phyloP scores from a whole-genome alignment of 306 rosid species.

The Dalbergia cultrata region DNA sequence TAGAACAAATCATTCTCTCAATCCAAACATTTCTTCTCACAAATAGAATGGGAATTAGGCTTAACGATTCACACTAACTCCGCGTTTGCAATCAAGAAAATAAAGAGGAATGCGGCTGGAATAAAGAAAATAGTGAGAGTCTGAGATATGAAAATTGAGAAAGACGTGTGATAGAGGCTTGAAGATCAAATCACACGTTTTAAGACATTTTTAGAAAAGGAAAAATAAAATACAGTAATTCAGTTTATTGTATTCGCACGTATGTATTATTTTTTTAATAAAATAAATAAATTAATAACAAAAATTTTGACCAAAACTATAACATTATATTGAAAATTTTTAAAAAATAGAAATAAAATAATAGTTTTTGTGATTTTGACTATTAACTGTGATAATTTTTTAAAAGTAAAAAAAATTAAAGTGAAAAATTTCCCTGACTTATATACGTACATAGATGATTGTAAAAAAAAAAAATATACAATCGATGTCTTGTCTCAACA shows the following conservation, averaged over 20 bases:
- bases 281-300: too few species aligned
- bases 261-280: too few species aligned
- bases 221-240: background rate
- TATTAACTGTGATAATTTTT: too few species aligned
- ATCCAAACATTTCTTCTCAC: too few species aligned
- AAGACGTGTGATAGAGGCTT: background rate
- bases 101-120: background rate
- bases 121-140: background rate
- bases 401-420: too few species aligned
- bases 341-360: too few species aligned
- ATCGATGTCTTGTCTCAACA: background rate
- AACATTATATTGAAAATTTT: too few species aligned
- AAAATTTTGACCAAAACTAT: too few species aligned
- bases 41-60: background rate
- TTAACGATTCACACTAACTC: background rate
- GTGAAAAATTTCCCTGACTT: background rate
- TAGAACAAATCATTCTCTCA: too few species aligned
- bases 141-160: background rate
- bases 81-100: background rate
- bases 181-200: background rate
- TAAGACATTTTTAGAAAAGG: background rate
- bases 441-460: too few species aligned
- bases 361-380: too few species aligned
- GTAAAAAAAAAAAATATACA: background rate
- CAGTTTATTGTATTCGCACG: background rate